These are phyloP conservation scores for Xylaria intraflava DNA, from an alignment of 495 filamentous ascomycete genomes.

Conservation along the genomic window DNA sequence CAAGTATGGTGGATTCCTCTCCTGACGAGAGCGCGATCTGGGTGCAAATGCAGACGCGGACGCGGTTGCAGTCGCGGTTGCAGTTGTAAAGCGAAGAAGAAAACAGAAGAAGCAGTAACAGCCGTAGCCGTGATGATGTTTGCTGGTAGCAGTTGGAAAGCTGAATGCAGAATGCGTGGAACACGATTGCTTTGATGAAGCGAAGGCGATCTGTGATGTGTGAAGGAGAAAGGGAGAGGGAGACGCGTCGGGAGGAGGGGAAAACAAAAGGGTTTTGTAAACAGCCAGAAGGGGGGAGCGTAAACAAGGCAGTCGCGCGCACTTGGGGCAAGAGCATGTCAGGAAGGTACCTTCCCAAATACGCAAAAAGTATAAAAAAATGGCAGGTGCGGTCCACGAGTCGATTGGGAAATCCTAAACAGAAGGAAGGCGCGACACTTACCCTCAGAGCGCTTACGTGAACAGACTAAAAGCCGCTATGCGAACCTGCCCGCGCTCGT, in stretches of 20 bases:
- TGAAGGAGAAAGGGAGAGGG: not conserved
- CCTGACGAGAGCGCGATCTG: too few relatives aligned
- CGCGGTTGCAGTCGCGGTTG: too few relatives aligned
- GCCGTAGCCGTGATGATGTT: not conserved
- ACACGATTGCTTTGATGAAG: not conserved
- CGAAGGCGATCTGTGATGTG: not conserved
- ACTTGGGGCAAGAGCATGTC: not conserved
- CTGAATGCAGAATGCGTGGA: not conserved
- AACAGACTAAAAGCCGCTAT: not conserved
- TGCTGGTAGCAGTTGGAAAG: not conserved
- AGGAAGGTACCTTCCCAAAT: not conserved
- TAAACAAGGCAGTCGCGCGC: not conserved
- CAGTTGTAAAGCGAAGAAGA: too few relatives aligned
- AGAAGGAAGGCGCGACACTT: not conserved
- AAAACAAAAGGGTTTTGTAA: not conserved
- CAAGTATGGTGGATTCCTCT: not conserved
- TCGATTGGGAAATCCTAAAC: not conserved
- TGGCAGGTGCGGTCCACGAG: not conserved
- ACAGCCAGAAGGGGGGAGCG: not conserved
- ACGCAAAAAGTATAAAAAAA: not conserved
- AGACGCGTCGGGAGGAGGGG: not conserved
- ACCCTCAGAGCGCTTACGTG: not conserved
- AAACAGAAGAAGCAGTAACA: not conserved
- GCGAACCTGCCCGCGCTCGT: not conserved
- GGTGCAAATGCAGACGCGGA: not conserved